These are phyloP conservation scores for Inga oerstediana DNA, from an alignment of 306 rosid genomes.

Conservation along the genomic window DNA sequence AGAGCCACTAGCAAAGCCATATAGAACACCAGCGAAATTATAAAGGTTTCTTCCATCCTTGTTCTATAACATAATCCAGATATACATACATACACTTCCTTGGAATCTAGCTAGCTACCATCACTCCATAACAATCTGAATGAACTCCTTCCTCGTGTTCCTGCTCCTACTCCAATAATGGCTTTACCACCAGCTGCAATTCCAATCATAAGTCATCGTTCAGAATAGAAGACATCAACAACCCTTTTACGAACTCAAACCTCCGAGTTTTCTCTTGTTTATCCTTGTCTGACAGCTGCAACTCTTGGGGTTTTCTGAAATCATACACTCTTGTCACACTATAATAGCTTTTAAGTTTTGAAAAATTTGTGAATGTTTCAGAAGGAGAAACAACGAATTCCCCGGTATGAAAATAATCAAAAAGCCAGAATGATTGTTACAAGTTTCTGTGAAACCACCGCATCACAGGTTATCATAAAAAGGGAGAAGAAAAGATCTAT, in stretches of 20 bases:
- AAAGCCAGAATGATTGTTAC: too few species aligned
- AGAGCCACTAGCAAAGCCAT: conserved; percentile 23
- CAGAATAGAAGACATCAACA: conserved; percentile 73
- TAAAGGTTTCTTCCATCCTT: conserved; percentile 48
- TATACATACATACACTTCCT: conserved; percentile 23
- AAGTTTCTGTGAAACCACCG: too few species aligned
- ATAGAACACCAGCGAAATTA: conserved; percentile 8
- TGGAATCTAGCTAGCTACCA: conserved; percentile 51
- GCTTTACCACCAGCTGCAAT: conserved; percentile 24
- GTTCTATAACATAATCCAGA: conserved; percentile 32
- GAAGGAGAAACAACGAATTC: not conserved
- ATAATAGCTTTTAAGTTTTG: not conserved
- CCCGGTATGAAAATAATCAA: not conserved
- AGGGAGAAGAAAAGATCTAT: too few species aligned
- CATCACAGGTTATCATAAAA: too few species aligned
- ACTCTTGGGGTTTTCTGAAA: conserved; percentile 58
- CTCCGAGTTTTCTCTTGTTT: conserved; percentile 70
- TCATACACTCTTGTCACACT: conserved; percentile 35
- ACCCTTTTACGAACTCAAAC: conserved; percentile 78
- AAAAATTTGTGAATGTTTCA: not conserved
- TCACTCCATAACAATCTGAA: conserved; percentile 40
- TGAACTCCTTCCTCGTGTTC: conserved; percentile 33
- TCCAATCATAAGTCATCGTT: conserved; percentile 58
- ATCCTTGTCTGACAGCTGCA: conserved; percentile 58
- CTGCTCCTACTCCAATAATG: conserved; percentile 36